Base-by-base conservation (phyloP, 1,139 yeast genomes). In the Yamadazyma songkhlaensis region DNA sequence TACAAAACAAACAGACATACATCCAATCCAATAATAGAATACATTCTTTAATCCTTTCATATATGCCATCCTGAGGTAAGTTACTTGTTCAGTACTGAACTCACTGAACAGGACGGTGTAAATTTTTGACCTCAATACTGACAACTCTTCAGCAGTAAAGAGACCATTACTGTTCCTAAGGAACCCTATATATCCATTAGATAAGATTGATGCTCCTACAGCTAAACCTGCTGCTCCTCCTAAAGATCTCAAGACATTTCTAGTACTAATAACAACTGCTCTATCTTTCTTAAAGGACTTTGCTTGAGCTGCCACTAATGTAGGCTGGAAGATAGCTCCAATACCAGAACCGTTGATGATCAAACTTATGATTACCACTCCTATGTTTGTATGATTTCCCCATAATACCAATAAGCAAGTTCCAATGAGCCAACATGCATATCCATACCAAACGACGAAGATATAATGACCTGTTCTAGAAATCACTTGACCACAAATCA, bases 231-330 rank as follows among this genome's bases (percentile, higher is more conserved):
- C 51, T 2, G 81, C 70, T 14, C 80, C 81, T 25, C 84, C 83
- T 35, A 77, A 64, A 1, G 77, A 68, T 41, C 83, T 54, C 35
- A 74, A 45, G 9, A 75, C 72, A 44, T 76, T 77, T 50, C 83
- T 60, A 1, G 77, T 64, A 2, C 80, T 67, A 7, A 77, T 76
- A 9, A 75, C 76, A 10, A 76, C 78, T 0, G 83, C 80, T 32
- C 83, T 55, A 42, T 77, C 81, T 1, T 71, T 60, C 33, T 65
- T 66, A 26, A 51, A 58, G 8, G 78, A 65, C 38, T 74, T 76
- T 1, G 81, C 79, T 50, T 74, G 79, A 2, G 68, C 69, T 1
- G 81, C 81, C 8, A 77, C 69, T 63, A 77, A 62, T 0, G 79
- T 69, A 10, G 63, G 64, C 32, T 59, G 62, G 47, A 59, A 59